Percentiles rank a stretch among this genome's conserved stretches.
Conservation (phyloP, 352 stramenopile genomes). For the Globisporangium acanthophoron region DNA sequence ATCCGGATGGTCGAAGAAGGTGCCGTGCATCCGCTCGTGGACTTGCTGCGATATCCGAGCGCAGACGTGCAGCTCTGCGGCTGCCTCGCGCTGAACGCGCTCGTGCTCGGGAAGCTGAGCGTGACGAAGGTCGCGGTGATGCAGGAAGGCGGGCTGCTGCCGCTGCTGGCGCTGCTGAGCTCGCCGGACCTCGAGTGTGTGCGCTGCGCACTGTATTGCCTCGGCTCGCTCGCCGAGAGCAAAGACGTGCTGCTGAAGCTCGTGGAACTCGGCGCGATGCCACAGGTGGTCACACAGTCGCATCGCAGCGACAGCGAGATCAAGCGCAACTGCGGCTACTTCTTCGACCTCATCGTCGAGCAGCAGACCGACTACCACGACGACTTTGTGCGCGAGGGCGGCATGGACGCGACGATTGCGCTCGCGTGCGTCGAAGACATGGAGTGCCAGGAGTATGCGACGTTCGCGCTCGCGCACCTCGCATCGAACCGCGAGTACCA, state of each 20-base stretch:
- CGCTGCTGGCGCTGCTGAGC: slow-evolving; percentile 84
- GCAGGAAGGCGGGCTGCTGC: slow-evolving; percentile 85
- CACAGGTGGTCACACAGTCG: slow-evolving; percentile 76
- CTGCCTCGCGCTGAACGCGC: slow-evolving; percentile 88
- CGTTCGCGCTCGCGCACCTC: slow-evolving; percentile 93
- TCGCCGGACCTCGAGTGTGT: slow-evolving; percentile 88
- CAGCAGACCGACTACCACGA: slow-evolving; percentile 91
- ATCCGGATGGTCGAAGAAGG: slow-evolving; percentile 90
- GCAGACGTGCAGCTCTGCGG: slow-evolving; percentile 91
- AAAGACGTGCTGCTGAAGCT: slow-evolving; percentile 89
- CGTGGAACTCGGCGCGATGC: slow-evolving; percentile 84
- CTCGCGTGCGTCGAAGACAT: slow-evolving; percentile 93
- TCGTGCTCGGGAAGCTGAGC: slow-evolving; percentile 82
- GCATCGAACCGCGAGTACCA: slow-evolving; percentile 94
- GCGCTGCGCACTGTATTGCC: slow-evolving; percentile 86
- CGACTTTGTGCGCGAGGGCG: slow-evolving; percentile 82
- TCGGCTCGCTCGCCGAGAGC: slow-evolving; percentile 92
- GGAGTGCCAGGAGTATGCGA: slow-evolving; percentile 95
- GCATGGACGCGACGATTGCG: slow-evolving; percentile 85
- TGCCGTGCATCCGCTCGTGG: slow-evolving; percentile 88
- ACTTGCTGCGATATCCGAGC: slow-evolving; percentile 93
- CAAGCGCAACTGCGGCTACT: slow-evolving; percentile 90
- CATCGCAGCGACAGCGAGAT: slow-evolving; percentile 89
- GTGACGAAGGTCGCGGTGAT: slow-evolving; percentile 89
- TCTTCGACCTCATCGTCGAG: slow-evolving; percentile 89